Evolutionary conservation across 2,329 filamentous ascomycete species (phyloP).

Genomic region (Nigrospora sphaerica): DNA sequence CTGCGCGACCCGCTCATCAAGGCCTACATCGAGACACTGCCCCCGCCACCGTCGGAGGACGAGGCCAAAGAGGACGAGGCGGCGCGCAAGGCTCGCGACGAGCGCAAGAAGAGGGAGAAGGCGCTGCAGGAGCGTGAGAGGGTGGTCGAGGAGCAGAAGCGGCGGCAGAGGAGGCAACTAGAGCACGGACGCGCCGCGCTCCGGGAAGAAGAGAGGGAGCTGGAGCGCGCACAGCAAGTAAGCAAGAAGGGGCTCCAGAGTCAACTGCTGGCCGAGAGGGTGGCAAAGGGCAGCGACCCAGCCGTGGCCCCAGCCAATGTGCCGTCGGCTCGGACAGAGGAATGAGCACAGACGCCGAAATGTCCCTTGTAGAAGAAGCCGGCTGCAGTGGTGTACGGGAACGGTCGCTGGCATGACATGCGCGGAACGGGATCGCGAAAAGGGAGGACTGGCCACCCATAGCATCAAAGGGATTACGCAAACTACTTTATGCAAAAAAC

Average conservation of each 20-base stretch:
- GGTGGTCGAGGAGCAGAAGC: constrained; percentile 56
- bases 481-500: no score
- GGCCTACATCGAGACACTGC: constrained; percentile 58
- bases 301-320: no score
- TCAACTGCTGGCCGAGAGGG: constrained; percentile 39
- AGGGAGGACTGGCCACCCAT: no score
- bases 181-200: constrained; percentile 54
- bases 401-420: no score
- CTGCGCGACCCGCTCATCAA: constrained; percentile 59
- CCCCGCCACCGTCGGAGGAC: constrained; percentile 43
- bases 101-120: constrained; percentile 52
- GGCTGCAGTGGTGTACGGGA: no score
- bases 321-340: no score
- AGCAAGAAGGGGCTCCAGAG: constrained; percentile 55
- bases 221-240: constrained; percentile 63
- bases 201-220: constrained; percentile 59
- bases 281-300: constrained; percentile 3
- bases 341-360: no score
- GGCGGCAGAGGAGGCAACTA: constrained; percentile 50
- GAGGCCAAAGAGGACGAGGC: constrained; percentile 42
- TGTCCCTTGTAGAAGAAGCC: no score
- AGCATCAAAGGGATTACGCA: no score
- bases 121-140: constrained; percentile 60
- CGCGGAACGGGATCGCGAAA: no score
- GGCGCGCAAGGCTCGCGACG: constrained; percentile 39